Percentiles rank a stretch among this genome's conserved stretches.
Conservation (phyloP, 305 asterid species). For the Nicotiana rustica region DNA sequence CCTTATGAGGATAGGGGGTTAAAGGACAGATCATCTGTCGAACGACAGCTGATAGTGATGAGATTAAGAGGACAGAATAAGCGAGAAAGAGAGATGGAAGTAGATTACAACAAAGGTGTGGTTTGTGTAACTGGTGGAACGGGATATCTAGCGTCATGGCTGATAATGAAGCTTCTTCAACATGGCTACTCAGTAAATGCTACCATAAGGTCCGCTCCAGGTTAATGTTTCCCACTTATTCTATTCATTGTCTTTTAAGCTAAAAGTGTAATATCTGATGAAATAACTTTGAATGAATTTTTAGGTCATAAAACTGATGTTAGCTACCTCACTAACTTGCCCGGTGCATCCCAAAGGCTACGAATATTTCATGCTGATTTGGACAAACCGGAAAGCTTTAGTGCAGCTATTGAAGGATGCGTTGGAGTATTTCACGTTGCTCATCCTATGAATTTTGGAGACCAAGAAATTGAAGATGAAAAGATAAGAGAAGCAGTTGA, state of each 20-base stretch:
- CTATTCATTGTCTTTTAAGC: background rate
- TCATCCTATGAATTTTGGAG: constrained; percentile 30
- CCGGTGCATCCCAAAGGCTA: constrained; percentile 19
- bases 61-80: background rate
- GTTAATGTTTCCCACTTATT: constrained; percentile 29
- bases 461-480: constrained; percentile 26
- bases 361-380: constrained; percentile 29
- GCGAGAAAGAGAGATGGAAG: constrained; percentile 10
- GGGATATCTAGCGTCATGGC: constrained; percentile 69
- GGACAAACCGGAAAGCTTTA: constrained; percentile 26
- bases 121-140: constrained; percentile 82
- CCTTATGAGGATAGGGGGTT: background rate
- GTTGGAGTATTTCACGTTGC: constrained; percentile 27
- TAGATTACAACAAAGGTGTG: constrained; percentile 39
- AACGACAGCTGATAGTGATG: background rate
- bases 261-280: background rate
- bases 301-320: constrained; percentile 4
- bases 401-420: constrained; percentile 28
- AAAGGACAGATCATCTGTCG: background rate
- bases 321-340: constrained; percentile 31
- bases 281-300: background rate
- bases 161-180: constrained; percentile 53
- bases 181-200: constrained; percentile 35
- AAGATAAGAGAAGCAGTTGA: constrained; percentile 17
- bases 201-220: constrained; percentile 33